Percentiles rank a stretch among this genome's conserved stretches.
Evolutionary conservation across 1,139 yeast species (phyloP).

Genomic region (Chernovozyma aurita): DNA sequence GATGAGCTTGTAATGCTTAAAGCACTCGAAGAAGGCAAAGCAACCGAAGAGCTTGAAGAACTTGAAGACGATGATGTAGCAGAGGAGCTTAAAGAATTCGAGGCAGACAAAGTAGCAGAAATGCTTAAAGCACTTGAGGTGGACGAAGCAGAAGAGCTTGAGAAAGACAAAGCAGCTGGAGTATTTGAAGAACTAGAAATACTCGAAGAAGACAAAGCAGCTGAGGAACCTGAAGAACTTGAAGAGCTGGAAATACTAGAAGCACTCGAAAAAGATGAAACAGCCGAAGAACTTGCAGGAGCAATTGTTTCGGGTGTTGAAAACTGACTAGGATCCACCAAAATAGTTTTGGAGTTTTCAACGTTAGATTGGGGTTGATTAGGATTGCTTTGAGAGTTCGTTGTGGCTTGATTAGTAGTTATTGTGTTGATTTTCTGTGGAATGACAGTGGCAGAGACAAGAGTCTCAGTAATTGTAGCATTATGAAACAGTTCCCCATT

Average conservation of each 20-base stretch:
- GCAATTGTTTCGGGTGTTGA: slow-evolving; percentile 3
- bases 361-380: not conserved
- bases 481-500: slow-evolving; percentile 6
- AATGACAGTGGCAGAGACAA: slow-evolving; percentile 21
- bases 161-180: not conserved
- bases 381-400: slow-evolving; percentile 24
- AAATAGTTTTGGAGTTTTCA: not conserved
- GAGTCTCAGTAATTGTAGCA: slow-evolving; percentile 3
- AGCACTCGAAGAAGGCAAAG: not conserved
- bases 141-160: not conserved
- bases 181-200: not conserved
- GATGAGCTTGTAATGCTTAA: not conserved
- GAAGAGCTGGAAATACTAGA: not conserved
- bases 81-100: not conserved
- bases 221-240: not conserved
- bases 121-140: not conserved
- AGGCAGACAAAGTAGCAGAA: not conserved
- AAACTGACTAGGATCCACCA: slow-evolving; percentile 10
- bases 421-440: slow-evolving; percentile 17
- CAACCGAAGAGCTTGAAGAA: not conserved
- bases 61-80: not conserved
- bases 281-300: slow-evolving; percentile 4
- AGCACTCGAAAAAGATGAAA: not conserved
- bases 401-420: slow-evolving; percentile 15
- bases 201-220: not conserved